Base-by-base conservation (phyloP, 1,139 yeast genomes). In the Tardiomyces blankii region DNA sequence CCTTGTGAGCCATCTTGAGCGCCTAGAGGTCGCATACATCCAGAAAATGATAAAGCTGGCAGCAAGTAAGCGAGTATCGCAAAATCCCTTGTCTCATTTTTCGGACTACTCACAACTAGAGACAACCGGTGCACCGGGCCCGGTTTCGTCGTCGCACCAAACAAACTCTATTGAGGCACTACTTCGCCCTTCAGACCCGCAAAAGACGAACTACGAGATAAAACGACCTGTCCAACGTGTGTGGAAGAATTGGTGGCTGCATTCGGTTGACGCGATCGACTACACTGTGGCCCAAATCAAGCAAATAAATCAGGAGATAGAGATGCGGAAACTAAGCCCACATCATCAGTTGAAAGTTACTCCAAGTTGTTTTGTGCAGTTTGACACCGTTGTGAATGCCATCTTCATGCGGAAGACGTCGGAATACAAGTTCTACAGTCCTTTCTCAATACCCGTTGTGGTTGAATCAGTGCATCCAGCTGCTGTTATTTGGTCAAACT, bases 401-500 rank as follows among this genome's bases (percentile, higher is more conserved):
- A 3, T 30, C 3, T 14, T 30, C 16, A 13, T 30, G 35, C n/a
- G 16, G 9, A 30, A 30, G 16, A 30, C n/a, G 16, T 30, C 16
- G 5, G 35, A 30, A 5, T 30, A 30, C 11, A 12, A 30, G 11
- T 30, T 30, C 16, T 30, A 30, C 35, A 30, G 16, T 30, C 35
- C 35, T 14, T 30, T 30, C 9, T 30, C 35, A 5, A 13, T 30
- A 14, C 35, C 35, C 5, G 5, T 30, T 9, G 35, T 30, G 9
- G 35, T 30, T 9, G 35, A 30, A 9, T 30, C 35, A 30, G 35
- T 11, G 16, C 58, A 58, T 43, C 59, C 63, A 1, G 49, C 53
- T 5, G 65, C 60, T 25, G 49, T 63, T 2, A 48, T 59, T 1
- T 63, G 67, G 67, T 28, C 47, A 1, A 62, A 62, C 42, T 43